Percentiles rank a stretch among this genome's conserved stretches.
Conservation (phyloP, 345 rosid species). For the Populus davidiana region DNA sequence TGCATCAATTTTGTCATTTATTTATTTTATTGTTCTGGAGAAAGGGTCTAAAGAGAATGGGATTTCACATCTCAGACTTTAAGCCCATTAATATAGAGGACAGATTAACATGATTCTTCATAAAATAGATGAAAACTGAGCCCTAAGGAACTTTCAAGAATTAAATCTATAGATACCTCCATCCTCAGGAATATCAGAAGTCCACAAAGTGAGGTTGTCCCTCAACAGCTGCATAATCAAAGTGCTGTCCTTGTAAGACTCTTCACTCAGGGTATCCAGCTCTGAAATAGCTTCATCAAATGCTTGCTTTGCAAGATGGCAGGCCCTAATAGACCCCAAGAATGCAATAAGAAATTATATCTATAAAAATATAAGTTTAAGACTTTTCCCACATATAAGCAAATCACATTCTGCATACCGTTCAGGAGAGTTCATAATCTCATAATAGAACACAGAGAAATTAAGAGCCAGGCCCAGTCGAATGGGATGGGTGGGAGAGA, state of each 20-base stretch:
- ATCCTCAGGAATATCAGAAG: conserved; percentile 31
- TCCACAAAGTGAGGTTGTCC: conserved; percentile 36
- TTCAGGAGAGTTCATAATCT: conserved; percentile 53
- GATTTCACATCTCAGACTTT: background rate
- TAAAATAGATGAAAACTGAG: background rate
- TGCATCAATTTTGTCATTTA: background rate
- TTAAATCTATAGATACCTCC: conserved; percentile 17
- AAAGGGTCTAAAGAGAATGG: background rate
- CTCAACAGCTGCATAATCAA: conserved; percentile 35
- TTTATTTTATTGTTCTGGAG: background rate
- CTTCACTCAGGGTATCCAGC: conserved; percentile 31
- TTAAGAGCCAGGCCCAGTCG: conserved; percentile 52
- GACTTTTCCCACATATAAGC: background rate
- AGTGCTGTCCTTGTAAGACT: conserved; percentile 35
- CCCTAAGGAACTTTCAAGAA: background rate
- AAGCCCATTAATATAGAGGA: background rate
- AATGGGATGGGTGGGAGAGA: conserved; percentile 58
- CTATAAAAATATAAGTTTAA: background rate
- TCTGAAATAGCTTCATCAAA: conserved; percentile 36
- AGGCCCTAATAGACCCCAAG: conserved; percentile 19
- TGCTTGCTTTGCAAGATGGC: conserved; percentile 37
- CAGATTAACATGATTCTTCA: background rate
- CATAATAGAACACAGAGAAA: conserved; percentile 57
- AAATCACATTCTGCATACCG: conserved; percentile 25
- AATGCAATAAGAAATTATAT: background rate